Percentiles rank a stretch among this genome's conserved stretches.
Evolutionary conservation across 106 monocot species (phyloP).

Genomic region (Triglochin maritima): DNA sequence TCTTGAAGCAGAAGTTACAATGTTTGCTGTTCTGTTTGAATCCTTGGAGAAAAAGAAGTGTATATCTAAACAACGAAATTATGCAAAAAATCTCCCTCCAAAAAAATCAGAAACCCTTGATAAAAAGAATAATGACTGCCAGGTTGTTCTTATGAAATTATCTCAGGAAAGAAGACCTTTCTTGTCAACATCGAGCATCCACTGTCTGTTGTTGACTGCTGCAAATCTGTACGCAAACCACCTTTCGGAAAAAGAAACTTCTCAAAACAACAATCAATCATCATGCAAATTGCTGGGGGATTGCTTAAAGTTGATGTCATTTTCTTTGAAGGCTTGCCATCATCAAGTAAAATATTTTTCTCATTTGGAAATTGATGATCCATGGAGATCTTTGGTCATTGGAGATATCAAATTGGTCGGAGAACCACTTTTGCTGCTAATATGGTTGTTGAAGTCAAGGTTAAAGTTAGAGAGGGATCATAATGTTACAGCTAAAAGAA

Average conservation of each 20-base stretch:
- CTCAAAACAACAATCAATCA: constrained; percentile 32
- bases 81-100: constrained; percentile 24
- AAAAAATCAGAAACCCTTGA: constrained; percentile 14
- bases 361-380: constrained; percentile 23
- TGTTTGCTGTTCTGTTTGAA: constrained; percentile 33
- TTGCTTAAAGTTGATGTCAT: constrained; percentile 36
- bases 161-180: constrained; percentile 28
- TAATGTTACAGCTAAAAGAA: constrained; percentile 48
- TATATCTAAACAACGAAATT: constrained; percentile 14
- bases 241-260: constrained; percentile 4
- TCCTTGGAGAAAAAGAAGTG: constrained; percentile 36
- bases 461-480: constrained; percentile 24
- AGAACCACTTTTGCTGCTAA: constrained; percentile 46
- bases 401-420: constrained; percentile 54
- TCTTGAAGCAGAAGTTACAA: constrained; percentile 59
- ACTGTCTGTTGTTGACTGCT: constrained; percentile 33
- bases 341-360: constrained; percentile 41
- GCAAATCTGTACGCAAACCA: constrained; percentile 11
- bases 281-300: constrained; percentile 19
- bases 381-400: constrained; percentile 24
- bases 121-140: constrained; percentile 20
- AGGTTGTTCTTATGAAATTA: constrained; percentile 22
- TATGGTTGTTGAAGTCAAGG: constrained; percentile 35
- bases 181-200: constrained; percentile 57
- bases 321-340: constrained; percentile 56